phyloP scores from a whole-genome alignment of 805 yeast genomes.

The Ogataea philodendri region DNA sequence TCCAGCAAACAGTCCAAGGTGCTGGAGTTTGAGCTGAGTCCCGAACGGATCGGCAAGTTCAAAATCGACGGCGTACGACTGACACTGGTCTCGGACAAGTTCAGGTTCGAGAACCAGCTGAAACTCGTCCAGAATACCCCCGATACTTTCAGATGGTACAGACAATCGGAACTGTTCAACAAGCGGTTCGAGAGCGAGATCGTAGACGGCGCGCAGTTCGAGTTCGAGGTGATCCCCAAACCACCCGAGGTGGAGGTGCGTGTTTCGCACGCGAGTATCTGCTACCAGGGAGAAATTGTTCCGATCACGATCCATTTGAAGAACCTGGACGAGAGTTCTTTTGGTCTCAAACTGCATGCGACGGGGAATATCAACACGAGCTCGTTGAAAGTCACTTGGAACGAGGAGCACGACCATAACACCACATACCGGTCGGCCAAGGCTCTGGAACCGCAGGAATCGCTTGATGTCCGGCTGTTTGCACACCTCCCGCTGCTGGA shows the following conservation, averaged over 20 bases:
- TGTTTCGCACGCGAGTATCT: constrained; percentile 27
- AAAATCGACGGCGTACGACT: constrained; percentile 21
- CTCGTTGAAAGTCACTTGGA: constrained; percentile 22
- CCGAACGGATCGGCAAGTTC: constrained; percentile 28
- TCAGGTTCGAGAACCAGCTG: constrained; percentile 19
- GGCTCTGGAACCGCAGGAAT: constrained; percentile 10
- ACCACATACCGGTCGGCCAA: constrained; percentile 11
- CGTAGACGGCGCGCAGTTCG: constrained; percentile 14
- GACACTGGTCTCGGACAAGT: constrained; percentile 11
- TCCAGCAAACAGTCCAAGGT: constrained; percentile 14
- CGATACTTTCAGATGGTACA: constrained; percentile 18
- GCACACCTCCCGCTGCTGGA: constrained; percentile 24
- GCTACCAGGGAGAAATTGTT: constrained; percentile 34
- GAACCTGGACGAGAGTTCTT: constrained; percentile 34
- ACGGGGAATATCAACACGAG: constrained; percentile 14
- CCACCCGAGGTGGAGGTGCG: constrained; percentile 35
- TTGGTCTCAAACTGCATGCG: constrained; percentile 29
- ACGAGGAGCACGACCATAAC: constrained; percentile 10
- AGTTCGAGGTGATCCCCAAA: constrained; percentile 38
- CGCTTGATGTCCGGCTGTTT: constrained; percentile 5
- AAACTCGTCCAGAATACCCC: constrained; percentile 3
- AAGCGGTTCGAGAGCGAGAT: constrained; percentile 18
- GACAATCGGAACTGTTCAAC: constrained; percentile 13
- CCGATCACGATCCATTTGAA: constrained; percentile 25
- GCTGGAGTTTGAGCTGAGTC: constrained; percentile 21